These are phyloP conservation scores for Aegle marmelos DNA, from an alignment of 345 rosid species.

Conservation along the genomic window DNA sequence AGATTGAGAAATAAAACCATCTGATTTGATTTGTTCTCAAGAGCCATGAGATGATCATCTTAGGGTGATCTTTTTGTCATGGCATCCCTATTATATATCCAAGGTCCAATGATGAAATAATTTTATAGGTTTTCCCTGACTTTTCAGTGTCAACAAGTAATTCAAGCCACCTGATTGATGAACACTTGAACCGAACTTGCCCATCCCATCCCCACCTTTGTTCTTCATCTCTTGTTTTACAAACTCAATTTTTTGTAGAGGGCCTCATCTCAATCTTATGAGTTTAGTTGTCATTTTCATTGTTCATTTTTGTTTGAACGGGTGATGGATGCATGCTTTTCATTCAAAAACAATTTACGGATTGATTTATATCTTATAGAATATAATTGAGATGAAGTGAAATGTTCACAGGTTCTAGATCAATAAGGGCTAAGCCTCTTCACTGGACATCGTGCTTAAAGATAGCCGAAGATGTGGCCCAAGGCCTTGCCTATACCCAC, in stretches of 20 bases:
- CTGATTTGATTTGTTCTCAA: no score
- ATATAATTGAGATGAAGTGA: neutral
- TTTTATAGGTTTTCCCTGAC: no score
- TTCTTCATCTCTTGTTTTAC: neutral
- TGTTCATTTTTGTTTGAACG: neutral
- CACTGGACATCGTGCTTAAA: conserved; percentile 98
- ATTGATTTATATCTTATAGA: neutral
- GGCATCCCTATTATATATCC: no score
- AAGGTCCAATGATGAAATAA: no score
- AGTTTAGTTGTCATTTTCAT: neutral
- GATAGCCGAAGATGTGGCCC: conserved; percentile 96
- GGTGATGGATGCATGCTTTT: neutral
- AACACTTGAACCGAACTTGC: no score
- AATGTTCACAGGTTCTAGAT: conserved; percentile 68
- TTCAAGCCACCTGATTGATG: no score
- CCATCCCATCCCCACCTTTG: no score
- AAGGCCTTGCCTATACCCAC: conserved; percentile 86
- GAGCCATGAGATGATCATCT: no score
- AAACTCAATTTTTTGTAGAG: neutral
- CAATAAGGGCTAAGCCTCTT: conserved; percentile 79
- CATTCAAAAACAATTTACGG: neutral
- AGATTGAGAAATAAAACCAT: no score
- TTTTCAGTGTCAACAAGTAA: no score
- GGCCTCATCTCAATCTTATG: neutral
- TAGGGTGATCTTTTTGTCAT: no score